These are phyloP conservation scores for Sequoia sempervirens DNA, from an alignment of 75 land plant species.

Conservation along the genomic window DNA sequence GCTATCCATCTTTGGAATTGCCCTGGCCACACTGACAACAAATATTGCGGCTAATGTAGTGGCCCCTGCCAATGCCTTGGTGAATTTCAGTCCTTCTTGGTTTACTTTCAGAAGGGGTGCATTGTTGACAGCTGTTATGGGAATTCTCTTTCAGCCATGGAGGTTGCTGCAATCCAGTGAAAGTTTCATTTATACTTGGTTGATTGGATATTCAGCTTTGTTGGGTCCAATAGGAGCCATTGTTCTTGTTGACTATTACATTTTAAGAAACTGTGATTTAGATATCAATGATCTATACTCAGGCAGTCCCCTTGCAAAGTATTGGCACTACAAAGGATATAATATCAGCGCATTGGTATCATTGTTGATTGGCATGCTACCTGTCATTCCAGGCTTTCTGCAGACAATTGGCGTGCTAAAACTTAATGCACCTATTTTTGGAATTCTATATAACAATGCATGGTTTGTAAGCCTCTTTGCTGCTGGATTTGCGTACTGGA, in stretches of 20 bases:
- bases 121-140: conserved; percentile 63
- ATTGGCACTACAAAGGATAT: conserved; percentile 68
- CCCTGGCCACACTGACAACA: conserved; percentile 83
- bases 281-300: conserved; percentile 58
- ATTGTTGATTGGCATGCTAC: conserved; percentile 56
- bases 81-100: conserved; percentile 52
- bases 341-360: conserved; percentile 66
- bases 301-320: conserved; percentile 31
- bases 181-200: conserved; percentile 87
- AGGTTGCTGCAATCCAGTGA: conserved; percentile 72
- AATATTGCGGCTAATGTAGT: conserved; percentile 95
- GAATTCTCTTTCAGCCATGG: conserved; percentile 84
- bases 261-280: conserved; percentile 31
- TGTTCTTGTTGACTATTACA: conserved; percentile 65
- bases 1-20: conserved; percentile 64
- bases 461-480: conserved; percentile 81
- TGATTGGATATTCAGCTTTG: conserved; percentile 87
- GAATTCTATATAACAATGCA: conserved; percentile 61
- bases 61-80: conserved; percentile 88
- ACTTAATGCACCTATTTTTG: conserved; percentile 19
- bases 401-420: conserved; percentile 51
- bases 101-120: conserved; percentile 73
- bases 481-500: conserved; percentile 61
- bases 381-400: conserved; percentile 78
- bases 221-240: conserved; percentile 88